Conservation (phyloP, 495 filamentous ascomycete genomes). For the Penicillium alfredii region DNA sequence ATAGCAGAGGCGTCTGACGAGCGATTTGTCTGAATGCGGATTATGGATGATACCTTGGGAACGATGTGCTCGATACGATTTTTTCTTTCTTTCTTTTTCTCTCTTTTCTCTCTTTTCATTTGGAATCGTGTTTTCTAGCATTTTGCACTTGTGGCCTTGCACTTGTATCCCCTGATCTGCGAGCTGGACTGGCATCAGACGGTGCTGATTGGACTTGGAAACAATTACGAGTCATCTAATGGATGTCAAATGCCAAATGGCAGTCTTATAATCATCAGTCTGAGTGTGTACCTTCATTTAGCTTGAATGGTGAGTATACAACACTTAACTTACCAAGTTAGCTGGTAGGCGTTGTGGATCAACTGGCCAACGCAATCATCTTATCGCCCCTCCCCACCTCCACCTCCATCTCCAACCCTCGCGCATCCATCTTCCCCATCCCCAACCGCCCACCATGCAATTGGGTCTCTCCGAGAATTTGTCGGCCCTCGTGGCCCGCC, state of each 20-base stretch:
- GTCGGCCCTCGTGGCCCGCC: conserved; percentile 47
- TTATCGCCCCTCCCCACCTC: conserved; percentile 8
- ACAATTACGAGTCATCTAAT: too few relatives aligned
- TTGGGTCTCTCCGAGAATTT: conserved; percentile 41
- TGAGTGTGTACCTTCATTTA: too few relatives aligned
- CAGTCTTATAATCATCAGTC: too few relatives aligned
- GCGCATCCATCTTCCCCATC: not conserved
- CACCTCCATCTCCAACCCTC: conserved; percentile 9
- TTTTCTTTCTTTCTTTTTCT: conserved; percentile 4
- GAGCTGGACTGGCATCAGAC: too few relatives aligned
- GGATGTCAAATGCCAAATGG: too few relatives aligned
- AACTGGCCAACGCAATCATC: too few relatives aligned
- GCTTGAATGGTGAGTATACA: too few relatives aligned
- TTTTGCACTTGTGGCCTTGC: not conserved
- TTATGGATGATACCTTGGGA: conserved; percentile 22
- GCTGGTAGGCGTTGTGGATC: too few relatives aligned
- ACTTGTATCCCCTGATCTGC: conserved; percentile 1
- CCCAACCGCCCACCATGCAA: conserved; percentile 26
- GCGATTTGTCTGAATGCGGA: conserved; percentile 17
- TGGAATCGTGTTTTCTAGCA: too few relatives aligned
- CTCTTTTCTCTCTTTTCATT: conserved; percentile 1
- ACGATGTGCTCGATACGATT: conserved; percentile 7
- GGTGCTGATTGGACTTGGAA: too few relatives aligned
- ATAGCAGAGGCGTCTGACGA: conserved; percentile 23
- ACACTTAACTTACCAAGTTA: too few relatives aligned